Conservation (phyloP, 495 filamentous ascomycete species). For the Aspergillus saccharolyticus region DNA sequence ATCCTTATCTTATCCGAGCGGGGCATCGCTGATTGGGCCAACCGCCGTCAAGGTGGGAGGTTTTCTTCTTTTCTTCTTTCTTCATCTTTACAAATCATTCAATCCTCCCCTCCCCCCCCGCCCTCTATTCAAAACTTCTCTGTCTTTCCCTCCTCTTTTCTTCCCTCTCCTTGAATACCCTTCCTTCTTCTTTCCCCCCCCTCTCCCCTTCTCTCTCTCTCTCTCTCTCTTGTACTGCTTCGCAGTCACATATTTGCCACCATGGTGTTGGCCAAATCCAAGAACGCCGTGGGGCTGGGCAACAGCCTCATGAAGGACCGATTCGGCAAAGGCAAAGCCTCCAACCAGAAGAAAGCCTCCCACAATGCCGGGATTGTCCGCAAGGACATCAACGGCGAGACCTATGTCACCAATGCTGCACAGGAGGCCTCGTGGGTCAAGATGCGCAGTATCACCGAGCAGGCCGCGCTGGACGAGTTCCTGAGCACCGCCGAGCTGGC, state of each 20-base stretch:
- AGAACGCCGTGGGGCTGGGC: slow-evolving; percentile 89
- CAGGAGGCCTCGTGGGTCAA: slow-evolving; percentile 57
- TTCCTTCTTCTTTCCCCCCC: slow-evolving; percentile 10
- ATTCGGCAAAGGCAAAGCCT: slow-evolving; percentile 81
- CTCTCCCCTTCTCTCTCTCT: slow-evolving; percentile 3
- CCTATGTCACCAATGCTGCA: slow-evolving; percentile 43
- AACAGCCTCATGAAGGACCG: slow-evolving; percentile 90
- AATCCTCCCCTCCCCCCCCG: not conserved
- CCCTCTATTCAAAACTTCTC: slow-evolving; percentile 8
- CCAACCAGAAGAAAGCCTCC: slow-evolving; percentile 60
- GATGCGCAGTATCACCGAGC: slow-evolving; percentile 98
- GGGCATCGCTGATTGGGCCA: slow-evolving; percentile 3
- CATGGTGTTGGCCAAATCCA: slow-evolving; percentile 95
- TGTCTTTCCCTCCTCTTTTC: slow-evolving; percentile 6
- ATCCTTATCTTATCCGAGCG: slow-evolving; percentile 28
- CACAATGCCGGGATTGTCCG: slow-evolving; percentile 54
- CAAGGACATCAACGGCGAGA: slow-evolving; percentile 41
- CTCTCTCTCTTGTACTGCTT: not conserved
- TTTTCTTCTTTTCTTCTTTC: slow-evolving; percentile 2
- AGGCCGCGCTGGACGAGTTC: slow-evolving; percentile 88
- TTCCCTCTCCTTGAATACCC: slow-evolving; percentile 17
- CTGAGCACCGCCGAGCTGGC: slow-evolving; percentile 86
- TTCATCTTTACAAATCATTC: slow-evolving; percentile 1
- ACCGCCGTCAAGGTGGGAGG: not conserved
- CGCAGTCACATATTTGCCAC: slow-evolving; percentile 24